Conservation (phyloP, 73 alveolate genomes). For the Uronychia binucleata region DNA sequence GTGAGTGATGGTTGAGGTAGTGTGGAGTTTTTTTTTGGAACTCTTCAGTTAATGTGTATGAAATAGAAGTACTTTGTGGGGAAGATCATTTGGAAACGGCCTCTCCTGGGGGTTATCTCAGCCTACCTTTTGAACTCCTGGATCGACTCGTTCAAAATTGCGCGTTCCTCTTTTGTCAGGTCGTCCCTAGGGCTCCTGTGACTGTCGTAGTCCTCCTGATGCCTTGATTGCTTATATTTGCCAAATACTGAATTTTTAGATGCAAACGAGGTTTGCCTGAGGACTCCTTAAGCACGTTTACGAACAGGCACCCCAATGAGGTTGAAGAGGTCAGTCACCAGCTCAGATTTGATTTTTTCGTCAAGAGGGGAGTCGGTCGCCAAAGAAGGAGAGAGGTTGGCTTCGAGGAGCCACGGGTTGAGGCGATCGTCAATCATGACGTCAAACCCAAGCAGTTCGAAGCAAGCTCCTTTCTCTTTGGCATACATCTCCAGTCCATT, state of each 20-base stretch:
- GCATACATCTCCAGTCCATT: slow-evolving; percentile 35
- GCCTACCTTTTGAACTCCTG: not conserved
- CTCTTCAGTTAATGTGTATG: too few relatives aligned
- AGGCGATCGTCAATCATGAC: slow-evolving; percentile 64
- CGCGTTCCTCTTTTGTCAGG: not conserved
- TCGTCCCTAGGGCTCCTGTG: not conserved
- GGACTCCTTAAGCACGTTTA: not conserved
- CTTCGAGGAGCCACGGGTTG: slow-evolving; percentile 78
- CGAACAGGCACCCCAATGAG: slow-evolving; percentile 26
- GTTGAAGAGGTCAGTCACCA: slow-evolving; percentile 52
- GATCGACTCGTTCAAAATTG: not conserved
- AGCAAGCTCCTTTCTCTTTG: slow-evolving; percentile 7
- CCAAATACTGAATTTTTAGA: not conserved
- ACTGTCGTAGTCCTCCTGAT: not conserved
- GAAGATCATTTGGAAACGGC: not conserved
- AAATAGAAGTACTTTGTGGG: not conserved
- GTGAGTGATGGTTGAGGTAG: too few relatives aligned
- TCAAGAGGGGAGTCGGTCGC: slow-evolving; percentile 60
- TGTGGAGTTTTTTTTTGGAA: too few relatives aligned
- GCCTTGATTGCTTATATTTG: not conserved
- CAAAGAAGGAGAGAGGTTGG: slow-evolving; percentile 68
- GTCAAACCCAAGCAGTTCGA: slow-evolving; percentile 68
- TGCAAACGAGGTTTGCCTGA: not conserved
- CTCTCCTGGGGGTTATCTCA: not conserved
- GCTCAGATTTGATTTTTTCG: slow-evolving; percentile 55